Percentiles rank a stretch among this genome's conserved stretches.
phyloP scores from a whole-genome alignment of 208 protist genomes.

The Trichomonas tenax region DNA sequence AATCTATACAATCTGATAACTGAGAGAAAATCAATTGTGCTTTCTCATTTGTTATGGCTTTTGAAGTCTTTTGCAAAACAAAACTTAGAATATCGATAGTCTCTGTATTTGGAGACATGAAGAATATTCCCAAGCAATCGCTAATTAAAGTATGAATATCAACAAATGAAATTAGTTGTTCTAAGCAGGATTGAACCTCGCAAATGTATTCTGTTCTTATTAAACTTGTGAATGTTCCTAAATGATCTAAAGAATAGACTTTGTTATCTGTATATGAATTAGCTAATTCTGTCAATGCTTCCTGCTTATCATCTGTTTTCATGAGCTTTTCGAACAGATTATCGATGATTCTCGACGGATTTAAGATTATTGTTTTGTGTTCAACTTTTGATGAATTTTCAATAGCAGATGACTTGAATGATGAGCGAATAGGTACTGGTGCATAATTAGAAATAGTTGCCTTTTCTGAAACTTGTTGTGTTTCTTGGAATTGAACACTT shows the following conservation, averaged over 20 bases:
- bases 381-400: not conserved
- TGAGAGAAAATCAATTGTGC: not conserved
- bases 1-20: not conserved
- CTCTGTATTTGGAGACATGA: not conserved
- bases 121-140: not conserved
- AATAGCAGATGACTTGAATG: not conserved
- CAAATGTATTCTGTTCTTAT: not conserved
- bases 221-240: not conserved
- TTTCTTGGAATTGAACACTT: not conserved
- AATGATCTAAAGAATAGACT: not conserved
- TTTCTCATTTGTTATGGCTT: not conserved
- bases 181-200: not conserved
- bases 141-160: not conserved
- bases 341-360: not conserved
- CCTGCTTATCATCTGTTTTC: not conserved
- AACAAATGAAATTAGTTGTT: not conserved
- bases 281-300: not conserved
- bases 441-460: not conserved
- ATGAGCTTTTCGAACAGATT: not conserved
- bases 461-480: not conserved
- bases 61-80: not conserved
- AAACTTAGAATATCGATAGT: not conserved
- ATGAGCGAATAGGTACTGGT: not conserved
- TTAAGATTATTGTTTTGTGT: not conserved
- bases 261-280: not conserved